Evolutionary conservation across 352 stramenopile species (phyloP), one percentile per base, ranked within the genome.

Genomic region (Aphanomyces astaci): DNA sequence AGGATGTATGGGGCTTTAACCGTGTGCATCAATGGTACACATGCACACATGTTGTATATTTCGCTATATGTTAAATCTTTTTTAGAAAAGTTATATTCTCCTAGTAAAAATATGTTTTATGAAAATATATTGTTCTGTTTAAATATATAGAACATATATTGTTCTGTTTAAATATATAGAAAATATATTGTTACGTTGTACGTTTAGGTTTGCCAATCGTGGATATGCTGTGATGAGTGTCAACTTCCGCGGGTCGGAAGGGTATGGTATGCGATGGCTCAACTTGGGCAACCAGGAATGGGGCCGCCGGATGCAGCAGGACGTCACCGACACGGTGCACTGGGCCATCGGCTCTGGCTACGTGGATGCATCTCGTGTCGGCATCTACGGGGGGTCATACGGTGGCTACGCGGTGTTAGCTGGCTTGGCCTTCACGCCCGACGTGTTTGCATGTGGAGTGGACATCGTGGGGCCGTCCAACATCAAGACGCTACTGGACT

Each of bases 371-470:
- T 65, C 72, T 7, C 72, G 72, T n/a, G 45, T 85, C 17, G 76
- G 74, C 11, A 82, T 85, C 74, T 87, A 85, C 55, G 86, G 83
- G 43, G 80, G 81, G 10, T 87, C 74, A 60, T 92, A 90, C 72
- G 83, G 86, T 24, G 83, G 83, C 43, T 92, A 94, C 71, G 80
- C 81, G 4, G 80, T 75, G 52, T 74, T 94, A 4, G 82, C 82
- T 9, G 82, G 73, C 0, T 57, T 93, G 9, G 80, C 84, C 28
- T 93, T 93, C 68, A 93, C 82, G 39, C 84, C 84, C 1, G 84
- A 93, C 28, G 40, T 93, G n/a, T 90, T 87, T 49, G 77, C 75
- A 31, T 94, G 83, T 62, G 85, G 85, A 48, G 77, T 94, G 2
- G 83, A 92, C 62, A 83, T 94, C 60, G 85, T 92, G 13, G 78